A percentile compares a stretch with the other conserved stretches of the same genome.
These are phyloP conservation scores for Dendrobium chrysotoxum DNA, from an alignment of 106 monocot species.

Conservation along the genomic window DNA sequence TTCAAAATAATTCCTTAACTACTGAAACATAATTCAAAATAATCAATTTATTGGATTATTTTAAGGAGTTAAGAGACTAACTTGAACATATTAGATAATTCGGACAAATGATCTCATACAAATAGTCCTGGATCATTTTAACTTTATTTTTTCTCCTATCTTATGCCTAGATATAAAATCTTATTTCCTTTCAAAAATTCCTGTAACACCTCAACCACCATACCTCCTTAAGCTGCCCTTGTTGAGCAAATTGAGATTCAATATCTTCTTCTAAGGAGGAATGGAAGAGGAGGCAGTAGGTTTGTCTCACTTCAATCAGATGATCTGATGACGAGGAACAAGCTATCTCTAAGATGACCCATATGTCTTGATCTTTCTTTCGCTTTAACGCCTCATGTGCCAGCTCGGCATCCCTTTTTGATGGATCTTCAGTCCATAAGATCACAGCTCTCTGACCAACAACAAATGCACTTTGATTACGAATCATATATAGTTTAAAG, in stretches of 20 bases:
- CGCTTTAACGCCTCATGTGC: constrained; percentile 33
- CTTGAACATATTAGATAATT: too few relatives aligned
- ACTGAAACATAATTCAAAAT: too few relatives aligned
- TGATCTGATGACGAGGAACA: constrained; percentile 67
- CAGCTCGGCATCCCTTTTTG: constrained; percentile 56
- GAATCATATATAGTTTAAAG: too few relatives aligned
- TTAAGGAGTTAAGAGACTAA: too few relatives aligned
- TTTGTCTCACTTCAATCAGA: constrained; percentile 49
- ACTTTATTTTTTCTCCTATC: too few relatives aligned
- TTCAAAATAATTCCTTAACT: too few relatives aligned
- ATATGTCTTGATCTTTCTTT: constrained; percentile 31
- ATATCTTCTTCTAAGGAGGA: constrained; percentile 72
- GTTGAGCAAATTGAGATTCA: constrained; percentile 16
- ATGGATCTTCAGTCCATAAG: constrained; percentile 49
- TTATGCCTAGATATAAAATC: neutral
- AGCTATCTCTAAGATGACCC: constrained; percentile 49
- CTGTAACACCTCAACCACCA: neutral
- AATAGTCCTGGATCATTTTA: too few relatives aligned
- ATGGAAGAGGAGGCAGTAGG: constrained; percentile 42
- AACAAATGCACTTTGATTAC: neutral
- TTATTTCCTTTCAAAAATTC: too few relatives aligned
- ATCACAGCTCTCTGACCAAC: constrained; percentile 47
- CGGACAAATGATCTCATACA: too few relatives aligned
- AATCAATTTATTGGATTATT: too few relatives aligned
- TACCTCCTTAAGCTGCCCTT: constrained; percentile 34